Conservation (phyloP, 2,329 filamentous ascomycete genomes). For the Pseudogymnoascus sp. region DNA sequence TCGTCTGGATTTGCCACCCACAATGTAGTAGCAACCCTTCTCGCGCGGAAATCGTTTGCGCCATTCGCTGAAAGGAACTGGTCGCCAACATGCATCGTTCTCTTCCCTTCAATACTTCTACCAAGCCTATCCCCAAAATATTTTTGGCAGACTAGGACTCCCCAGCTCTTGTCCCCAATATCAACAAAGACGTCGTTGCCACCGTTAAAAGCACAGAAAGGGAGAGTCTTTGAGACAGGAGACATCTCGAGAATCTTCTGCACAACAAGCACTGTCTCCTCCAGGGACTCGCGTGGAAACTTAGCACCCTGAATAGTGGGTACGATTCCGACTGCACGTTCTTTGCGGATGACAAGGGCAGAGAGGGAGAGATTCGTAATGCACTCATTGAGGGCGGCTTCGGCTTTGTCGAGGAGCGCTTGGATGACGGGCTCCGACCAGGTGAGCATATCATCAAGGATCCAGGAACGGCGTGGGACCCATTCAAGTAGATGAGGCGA, state of each 20-base stretch:
- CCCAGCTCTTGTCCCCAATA: conserved; percentile 96
- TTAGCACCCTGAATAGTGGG: conserved; percentile 55
- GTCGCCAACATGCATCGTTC: conserved; percentile 90
- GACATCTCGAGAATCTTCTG: conserved; percentile 87
- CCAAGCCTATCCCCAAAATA: conserved; percentile 57
- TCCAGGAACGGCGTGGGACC: conserved; percentile 61
- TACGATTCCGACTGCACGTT: conserved; percentile 74
- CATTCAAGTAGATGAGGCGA: conserved; percentile 61
- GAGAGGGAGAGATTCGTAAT: conserved; percentile 72
- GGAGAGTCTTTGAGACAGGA: conserved; percentile 58
- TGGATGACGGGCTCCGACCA: conserved; percentile 74
- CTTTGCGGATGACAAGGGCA: conserved; percentile 77
- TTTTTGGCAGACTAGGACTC: conserved; percentile 83
- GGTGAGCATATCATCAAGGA: conserved; percentile 67
- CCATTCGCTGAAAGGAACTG: conserved; percentile 85
- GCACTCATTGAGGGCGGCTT: conserved; percentile 75
- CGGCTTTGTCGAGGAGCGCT: conserved; percentile 79
- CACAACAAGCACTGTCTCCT: conserved; percentile 91
- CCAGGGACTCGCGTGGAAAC: conserved; percentile 80
- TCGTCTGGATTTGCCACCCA: conserved; percentile 94
- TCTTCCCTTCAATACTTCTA: conserved; percentile 56
- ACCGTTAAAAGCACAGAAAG: conserved; percentile 97
- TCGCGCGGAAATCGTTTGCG: conserved; percentile 94
- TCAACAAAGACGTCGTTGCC: conserved; percentile 98
- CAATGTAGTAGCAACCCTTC: conserved; percentile 85